Evolutionary conservation across 2,329 filamentous ascomycete genomes (phyloP), one percentile per base, ranked within the genome.

Genomic region (Colletotrichum sp.): DNA sequence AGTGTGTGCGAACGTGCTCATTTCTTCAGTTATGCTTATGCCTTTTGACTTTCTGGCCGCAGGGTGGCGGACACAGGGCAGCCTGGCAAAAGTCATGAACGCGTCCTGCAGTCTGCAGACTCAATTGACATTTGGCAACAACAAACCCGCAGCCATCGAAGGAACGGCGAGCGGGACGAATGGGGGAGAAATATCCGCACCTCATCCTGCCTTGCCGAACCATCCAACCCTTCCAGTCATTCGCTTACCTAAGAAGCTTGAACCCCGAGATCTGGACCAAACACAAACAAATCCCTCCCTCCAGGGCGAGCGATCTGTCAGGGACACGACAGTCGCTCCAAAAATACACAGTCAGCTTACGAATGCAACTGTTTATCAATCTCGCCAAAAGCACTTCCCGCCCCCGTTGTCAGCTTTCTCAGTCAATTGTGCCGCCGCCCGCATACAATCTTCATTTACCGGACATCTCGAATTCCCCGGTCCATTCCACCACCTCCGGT

Each of bases 1-100:
- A 13, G 10, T 3, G 34, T 26, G 15, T 8, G 34, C 15, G 32
- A 43, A 60, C 55, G 64, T 64, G 63, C 59, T 73, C 70, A 75
- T 75, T 73, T 75, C 64, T 68, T 64, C 39, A 43, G 26, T 68
- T 75, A 65, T 75, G 64, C 70, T 73, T 75, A 73, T 39, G 43
- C 64, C 30, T 52, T 65, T 68, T 36, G 26, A 24, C 39, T 64
- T 30, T 57, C n/a, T 24, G 9, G 28, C 13, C 18, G 34, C 69
- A 75, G 63, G 72, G 72, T 18, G 57, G 13, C 28, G 12, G 18
- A 39, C 21, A 36, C 16, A n/a, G 36, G 71, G 60, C 28, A 32
- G n/a, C 30, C 55, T 32, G 28, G 63, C 15, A 52, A 34, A 4
- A 36, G 26, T 59, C 30, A 63, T 21, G 28, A 32, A 36, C 59